These are phyloP conservation scores for Xerocomellus chrysenteron DNA, from an alignment of 768 basidiomycete species.

Conservation along the genomic window DNA sequence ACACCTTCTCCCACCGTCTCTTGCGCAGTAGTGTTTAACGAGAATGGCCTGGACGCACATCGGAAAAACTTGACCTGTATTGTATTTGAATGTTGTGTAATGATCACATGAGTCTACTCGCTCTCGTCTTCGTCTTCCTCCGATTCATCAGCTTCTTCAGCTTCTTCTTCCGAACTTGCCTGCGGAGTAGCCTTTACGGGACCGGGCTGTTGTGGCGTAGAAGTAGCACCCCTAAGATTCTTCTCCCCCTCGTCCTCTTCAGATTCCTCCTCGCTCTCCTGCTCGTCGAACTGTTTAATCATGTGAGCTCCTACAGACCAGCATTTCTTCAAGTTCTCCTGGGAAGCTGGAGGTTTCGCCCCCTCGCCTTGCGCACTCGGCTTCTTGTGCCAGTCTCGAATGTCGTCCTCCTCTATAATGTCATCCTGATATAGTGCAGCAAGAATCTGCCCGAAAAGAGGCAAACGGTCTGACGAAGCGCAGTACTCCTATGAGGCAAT, in stretches of 20 bases:
- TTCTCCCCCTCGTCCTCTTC: slow-evolving; percentile 23
- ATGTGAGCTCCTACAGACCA: slow-evolving; percentile 71
- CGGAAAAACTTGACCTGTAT: neutral
- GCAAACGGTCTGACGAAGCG: slow-evolving; percentile 57
- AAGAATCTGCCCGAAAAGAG: slow-evolving; percentile 82
- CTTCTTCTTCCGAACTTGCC: slow-evolving; percentile 7
- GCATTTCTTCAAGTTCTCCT: slow-evolving; percentile 62
- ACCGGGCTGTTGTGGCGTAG: neutral
- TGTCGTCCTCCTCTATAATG: slow-evolving; percentile 85
- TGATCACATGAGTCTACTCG: slow-evolving; percentile 8
- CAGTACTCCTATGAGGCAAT: slow-evolving; percentile 55
- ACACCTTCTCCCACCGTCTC: neutral
- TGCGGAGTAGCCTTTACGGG: neutral
- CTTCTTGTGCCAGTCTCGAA: slow-evolving; percentile 79
- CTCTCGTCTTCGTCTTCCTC: slow-evolving; percentile 8
- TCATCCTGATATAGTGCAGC: slow-evolving; percentile 90
- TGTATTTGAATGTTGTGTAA: slow-evolving; percentile 9
- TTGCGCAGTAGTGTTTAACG: neutral
- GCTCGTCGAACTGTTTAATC: slow-evolving; percentile 81
- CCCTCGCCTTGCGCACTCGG: slow-evolving; percentile 55
- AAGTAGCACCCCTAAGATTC: slow-evolving; percentile 3
- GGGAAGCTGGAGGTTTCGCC: slow-evolving; percentile 36
- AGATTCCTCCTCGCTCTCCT: slow-evolving; percentile 56
- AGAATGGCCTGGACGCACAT: neutral
- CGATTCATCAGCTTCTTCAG: neutral